These are phyloP conservation scores for Carex pumila DNA, from an alignment of 176 grass and related monocot genomes.

Conservation along the genomic window DNA sequence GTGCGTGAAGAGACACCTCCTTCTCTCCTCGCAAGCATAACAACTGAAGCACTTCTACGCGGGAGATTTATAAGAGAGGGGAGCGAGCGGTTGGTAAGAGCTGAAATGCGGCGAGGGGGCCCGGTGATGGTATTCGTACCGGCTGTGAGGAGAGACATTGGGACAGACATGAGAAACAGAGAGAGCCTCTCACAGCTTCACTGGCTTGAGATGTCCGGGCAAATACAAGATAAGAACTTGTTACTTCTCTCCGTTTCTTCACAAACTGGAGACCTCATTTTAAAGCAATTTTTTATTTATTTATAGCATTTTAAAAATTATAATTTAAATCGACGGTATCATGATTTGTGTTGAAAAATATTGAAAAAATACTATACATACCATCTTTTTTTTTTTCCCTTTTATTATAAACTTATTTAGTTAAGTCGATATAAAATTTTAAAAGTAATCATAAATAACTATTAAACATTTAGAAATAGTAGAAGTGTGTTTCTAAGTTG, in stretches of 20 bases:
- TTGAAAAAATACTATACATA: too few relatives aligned
- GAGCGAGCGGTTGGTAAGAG: not conserved
- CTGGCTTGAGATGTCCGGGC: not conserved
- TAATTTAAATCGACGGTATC: too few relatives aligned
- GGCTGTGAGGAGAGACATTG: conserved; percentile 59
- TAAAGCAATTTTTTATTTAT: too few relatives aligned
- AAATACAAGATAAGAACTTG: conserved; percentile 3
- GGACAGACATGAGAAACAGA: not conserved
- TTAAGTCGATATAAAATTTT: too few relatives aligned
- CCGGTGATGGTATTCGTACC: conserved; percentile 19
- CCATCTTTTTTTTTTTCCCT: too few relatives aligned
- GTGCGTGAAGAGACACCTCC: conserved; percentile 80
- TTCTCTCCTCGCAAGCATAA: conserved; percentile 52
- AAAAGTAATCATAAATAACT: too few relatives aligned
- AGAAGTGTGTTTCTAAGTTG: too few relatives aligned
- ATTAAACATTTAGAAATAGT: too few relatives aligned
- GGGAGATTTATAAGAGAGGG: conserved; percentile 4
- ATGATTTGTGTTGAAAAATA: too few relatives aligned
- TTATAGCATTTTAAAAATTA: too few relatives aligned
- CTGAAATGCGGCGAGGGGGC: conserved; percentile 15
- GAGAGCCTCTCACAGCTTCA: not conserved
- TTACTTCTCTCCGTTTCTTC: not conserved
- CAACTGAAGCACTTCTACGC: conserved; percentile 25
- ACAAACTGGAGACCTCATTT: not conserved
- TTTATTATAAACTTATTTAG: too few relatives aligned